A percentile compares a stretch with the other conserved stretches of the same genome.
Evolutionary conservation across 2,329 filamentous ascomycete species (phyloP).

Genomic region (Monosporascus sp.): DNA sequence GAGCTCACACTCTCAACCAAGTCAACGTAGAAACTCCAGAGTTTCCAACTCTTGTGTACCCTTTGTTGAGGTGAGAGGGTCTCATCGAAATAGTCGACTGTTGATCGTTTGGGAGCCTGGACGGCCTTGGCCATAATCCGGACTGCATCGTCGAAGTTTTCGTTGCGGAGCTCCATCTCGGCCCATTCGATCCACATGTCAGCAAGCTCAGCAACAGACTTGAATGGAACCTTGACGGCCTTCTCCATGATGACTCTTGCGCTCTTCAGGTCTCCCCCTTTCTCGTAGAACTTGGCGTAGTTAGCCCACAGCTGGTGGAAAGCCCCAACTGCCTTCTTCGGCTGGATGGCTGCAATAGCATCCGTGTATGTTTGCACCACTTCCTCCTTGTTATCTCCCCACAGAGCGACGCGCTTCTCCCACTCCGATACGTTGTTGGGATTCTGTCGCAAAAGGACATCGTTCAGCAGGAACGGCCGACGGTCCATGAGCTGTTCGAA

Average conservation of each 20-base stretch:
- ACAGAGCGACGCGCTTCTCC: slow-evolving; percentile 93
- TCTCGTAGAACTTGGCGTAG: slow-evolving; percentile 96
- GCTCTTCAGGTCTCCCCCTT: slow-evolving; percentile 74
- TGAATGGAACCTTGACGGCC: slow-evolving; percentile 95
- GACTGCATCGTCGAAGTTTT: slow-evolving; percentile 92
- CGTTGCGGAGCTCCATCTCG: slow-evolving; percentile 92
- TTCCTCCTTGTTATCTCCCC: slow-evolving; percentile 88
- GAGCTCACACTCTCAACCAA: slow-evolving; percentile 91
- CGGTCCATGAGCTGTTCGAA: slow-evolving; percentile 98
- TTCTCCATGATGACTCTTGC: slow-evolving; percentile 95
- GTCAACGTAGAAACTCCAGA: slow-evolving; percentile 99
- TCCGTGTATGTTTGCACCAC: slow-evolving; percentile 92
- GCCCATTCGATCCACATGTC: slow-evolving; percentile 99
- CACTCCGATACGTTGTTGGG: slow-evolving; percentile 94
- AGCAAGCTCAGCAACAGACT: slow-evolving; percentile 91
- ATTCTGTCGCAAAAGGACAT: slow-evolving; percentile 91
- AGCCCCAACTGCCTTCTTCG: slow-evolving; percentile 87
- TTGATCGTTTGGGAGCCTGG: slow-evolving; percentile 94
- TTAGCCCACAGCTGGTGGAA: slow-evolving; percentile 96
- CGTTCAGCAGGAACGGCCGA: slow-evolving; percentile 90
- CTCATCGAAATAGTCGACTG: slow-evolving; percentile 98
- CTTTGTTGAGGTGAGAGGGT: slow-evolving; percentile 88
- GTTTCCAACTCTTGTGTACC: slow-evolving; percentile 98
- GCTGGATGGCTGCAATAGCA: slow-evolving; percentile 86
- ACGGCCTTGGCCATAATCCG: slow-evolving; percentile 96